Evolutionary conservation across 192 early-diverging fungal species (phyloP).

Genomic region (Dissophora globulifera): DNA sequence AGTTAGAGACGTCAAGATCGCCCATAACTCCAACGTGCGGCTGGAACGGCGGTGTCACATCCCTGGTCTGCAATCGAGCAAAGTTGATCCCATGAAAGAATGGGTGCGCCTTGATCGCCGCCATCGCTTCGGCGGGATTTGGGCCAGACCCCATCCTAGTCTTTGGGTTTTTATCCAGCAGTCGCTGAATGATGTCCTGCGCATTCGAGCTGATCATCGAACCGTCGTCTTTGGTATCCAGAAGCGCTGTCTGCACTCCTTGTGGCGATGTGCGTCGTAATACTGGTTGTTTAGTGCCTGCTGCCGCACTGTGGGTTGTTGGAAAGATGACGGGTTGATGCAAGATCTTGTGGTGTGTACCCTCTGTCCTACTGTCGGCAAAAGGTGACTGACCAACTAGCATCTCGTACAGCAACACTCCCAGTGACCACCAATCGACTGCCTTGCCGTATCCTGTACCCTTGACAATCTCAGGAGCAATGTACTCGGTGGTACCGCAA

Average conservation of each 20-base stretch:
- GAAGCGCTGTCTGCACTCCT: no score
- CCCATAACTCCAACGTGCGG: constrained; percentile 54
- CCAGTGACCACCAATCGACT: constrained; percentile 88
- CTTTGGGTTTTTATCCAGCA: constrained; percentile 68
- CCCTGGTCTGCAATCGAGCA: constrained; percentile 66
- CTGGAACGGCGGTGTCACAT: constrained; percentile 69
- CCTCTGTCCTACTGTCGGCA: constrained; percentile 68
- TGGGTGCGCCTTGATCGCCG: constrained; percentile 79
- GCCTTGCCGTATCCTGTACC: constrained; percentile 75
- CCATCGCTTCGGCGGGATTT: constrained; percentile 56
- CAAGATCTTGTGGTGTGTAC: constrained; percentile 80
- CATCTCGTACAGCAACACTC: constrained; percentile 82
- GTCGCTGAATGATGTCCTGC: constrained; percentile 72
- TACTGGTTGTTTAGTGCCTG: no score
- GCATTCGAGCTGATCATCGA: constrained; percentile 67
- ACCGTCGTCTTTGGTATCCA: no score
- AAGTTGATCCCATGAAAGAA: constrained; percentile 78
- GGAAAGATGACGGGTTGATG: constrained; percentile 58
- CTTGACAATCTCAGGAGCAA: constrained; percentile 88
- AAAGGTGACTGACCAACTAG: constrained; percentile 79
- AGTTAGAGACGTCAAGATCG: constrained; percentile 76
- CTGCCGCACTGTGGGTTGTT: no score
- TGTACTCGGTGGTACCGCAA: constrained; percentile 89
- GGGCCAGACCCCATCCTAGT: constrained; percentile 69
- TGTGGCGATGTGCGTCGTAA: no score